phyloP scores from a whole-genome alignment of 257 asterid genomes.

The Euphrasia confusa region DNA sequence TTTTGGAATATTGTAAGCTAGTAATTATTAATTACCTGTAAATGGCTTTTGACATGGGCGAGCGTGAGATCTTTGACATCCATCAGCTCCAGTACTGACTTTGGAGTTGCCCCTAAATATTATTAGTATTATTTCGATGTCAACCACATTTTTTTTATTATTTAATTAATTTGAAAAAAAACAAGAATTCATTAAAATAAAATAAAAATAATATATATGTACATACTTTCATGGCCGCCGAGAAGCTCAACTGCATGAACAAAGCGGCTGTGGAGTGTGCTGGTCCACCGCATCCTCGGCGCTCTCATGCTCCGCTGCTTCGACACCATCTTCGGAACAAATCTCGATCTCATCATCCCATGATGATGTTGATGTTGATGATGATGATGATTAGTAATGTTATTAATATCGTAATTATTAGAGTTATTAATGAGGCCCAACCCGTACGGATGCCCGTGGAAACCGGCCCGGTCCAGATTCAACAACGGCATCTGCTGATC shows the following conservation, averaged over 20 bases:
- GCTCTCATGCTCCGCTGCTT: slow-evolving; percentile 84
- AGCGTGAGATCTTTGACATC: slow-evolving; percentile 95
- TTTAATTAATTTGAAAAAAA: no score
- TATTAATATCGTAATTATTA: neutral
- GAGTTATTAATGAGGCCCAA: slow-evolving; percentile 26
- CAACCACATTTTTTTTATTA: neutral
- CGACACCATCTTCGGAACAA: slow-evolving; percentile 52
- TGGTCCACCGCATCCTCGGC: slow-evolving; percentile 94
- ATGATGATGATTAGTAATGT: neutral
- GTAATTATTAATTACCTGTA: slow-evolving; percentile 45
- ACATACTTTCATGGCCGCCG: slow-evolving; percentile 93
- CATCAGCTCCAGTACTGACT: slow-evolving; percentile 89
- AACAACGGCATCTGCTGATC: slow-evolving; percentile 44
- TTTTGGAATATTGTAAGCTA: no score
- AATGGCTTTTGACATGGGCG: slow-evolving; percentile 90
- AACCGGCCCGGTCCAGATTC: slow-evolving; percentile 25
- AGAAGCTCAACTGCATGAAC: slow-evolving; percentile 98
- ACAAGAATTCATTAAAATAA: neutral
- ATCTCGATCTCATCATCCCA: slow-evolving; percentile 70
- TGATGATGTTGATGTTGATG: slow-evolving; percentile 26
- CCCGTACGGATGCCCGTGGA: slow-evolving; percentile 11
- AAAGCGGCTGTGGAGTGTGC: slow-evolving; percentile 80
- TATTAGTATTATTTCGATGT: neutral
- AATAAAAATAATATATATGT: neutral
- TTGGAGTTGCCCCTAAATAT: slow-evolving; percentile 79